Base-by-base conservation (phyloP, 441 rosid species). In the Aleurites moluccanus region DNA sequence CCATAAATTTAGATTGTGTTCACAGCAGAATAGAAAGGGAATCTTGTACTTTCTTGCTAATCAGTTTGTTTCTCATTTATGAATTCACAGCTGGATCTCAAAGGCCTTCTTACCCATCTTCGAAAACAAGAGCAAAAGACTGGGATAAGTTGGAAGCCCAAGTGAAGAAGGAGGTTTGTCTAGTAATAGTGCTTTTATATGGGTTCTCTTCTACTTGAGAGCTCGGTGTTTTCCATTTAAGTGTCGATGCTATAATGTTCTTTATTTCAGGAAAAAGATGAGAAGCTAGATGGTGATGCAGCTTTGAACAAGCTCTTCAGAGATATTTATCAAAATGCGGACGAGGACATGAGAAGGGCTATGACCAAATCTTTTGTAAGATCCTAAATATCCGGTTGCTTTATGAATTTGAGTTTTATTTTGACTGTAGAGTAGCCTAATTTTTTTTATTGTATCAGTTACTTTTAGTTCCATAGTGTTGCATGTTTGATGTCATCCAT, bases 71-170 rank as follows among this genome's bases (percentile, higher is more conserved):
- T 44, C 27, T 27, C 42, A 27, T 59, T 72, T 23, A 62, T 73
- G 45, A 63, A 49, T 21, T 4, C 33, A 16, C 61, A 73, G 75
- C 55, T 74, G 64, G 18, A 53, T 52, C 81, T 55, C 81, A 74
- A 63, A 84, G 90, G 49, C 93, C 91, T 30, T 70, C 83, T 3
- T 92, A 94, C 77, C 98, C 98, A 35, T 86, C 96, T 28, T 92
- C 82, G 3, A 79, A 79, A 75, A 3, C 98, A n/a, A 86, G 82
- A 83, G 84, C 84, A n/a, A 81, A 75, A 49, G 97, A 90, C 73
- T 92, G 97, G 97, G 98, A 92, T 83, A 90, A 86, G 86, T 77
- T 92, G 67, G 98, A 88, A 87, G 94, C 97, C n/a, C 73, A 88
- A 85, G 76, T 90, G 72, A 92, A 92, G 78, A 82, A 89, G 74